Conservation (phyloP, 306 rosid genomes). For the Hippophae gyantsensis region DNA sequence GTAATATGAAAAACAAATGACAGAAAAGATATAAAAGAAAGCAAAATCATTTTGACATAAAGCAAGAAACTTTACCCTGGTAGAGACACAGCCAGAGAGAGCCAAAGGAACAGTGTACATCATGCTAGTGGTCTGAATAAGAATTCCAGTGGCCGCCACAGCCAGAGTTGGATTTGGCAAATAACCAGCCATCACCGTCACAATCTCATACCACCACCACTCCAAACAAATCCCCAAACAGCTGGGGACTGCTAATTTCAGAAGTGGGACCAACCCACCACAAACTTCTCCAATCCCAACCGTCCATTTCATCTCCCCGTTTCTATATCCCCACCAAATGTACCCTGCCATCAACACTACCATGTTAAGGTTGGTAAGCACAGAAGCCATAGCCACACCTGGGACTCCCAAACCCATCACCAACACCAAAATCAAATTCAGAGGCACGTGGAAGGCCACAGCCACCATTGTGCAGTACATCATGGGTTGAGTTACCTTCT, state of each 20-base stretch:
- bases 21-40: too few species aligned
- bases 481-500: conserved; percentile 72
- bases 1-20: neutral
- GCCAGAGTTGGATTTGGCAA: conserved; percentile 57
- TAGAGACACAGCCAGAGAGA: conserved; percentile 89
- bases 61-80: conserved; percentile 43
- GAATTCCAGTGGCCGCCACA: conserved; percentile 92
- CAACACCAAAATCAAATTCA: conserved; percentile 43
- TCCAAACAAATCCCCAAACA: conserved; percentile 87
- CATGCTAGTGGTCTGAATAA: conserved; percentile 93
- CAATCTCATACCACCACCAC: conserved; percentile 99
- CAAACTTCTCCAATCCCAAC: conserved; percentile 30
- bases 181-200: conserved; percentile 82
- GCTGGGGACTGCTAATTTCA: conserved; percentile 76
- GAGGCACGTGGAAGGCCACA: conserved; percentile 59
- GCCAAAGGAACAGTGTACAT: conserved; percentile 99
- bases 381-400: conserved; percentile 87
- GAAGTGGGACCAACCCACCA: conserved; percentile 45
- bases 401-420: conserved; percentile 53
- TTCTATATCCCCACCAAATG: conserved; percentile 34
- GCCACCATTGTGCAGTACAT: conserved; percentile 81
- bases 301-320: conserved; percentile 37
- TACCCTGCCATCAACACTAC: conserved; percentile 59
- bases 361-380: conserved; percentile 71
- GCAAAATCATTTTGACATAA: neutral